phyloP scores from a whole-genome alignment of 192 early-diverging fungal species.

The Podila verticillata region DNA sequence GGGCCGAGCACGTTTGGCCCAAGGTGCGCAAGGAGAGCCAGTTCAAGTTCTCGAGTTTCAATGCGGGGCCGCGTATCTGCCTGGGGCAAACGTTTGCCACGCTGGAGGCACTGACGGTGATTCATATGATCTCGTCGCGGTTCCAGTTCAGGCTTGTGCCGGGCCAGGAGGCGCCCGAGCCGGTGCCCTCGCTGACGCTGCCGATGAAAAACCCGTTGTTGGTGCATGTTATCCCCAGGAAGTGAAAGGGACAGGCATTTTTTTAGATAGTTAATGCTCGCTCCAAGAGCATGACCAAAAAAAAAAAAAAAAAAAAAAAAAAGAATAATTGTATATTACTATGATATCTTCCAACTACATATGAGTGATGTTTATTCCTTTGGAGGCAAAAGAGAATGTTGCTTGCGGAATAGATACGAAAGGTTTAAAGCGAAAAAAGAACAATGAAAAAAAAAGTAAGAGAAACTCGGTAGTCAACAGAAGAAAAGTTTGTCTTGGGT shows the following conservation, averaged over 20 bases:
- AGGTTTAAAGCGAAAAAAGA: too few species aligned
- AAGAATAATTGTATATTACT: too few species aligned
- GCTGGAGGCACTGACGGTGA: slow-evolving; percentile 31
- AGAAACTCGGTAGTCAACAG: too few species aligned
- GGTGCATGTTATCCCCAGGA: slow-evolving; percentile 33
- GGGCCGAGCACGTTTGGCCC: slow-evolving; percentile 9
- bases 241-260: not conserved
- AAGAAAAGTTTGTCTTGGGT: too few species aligned
- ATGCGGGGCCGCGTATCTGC: slow-evolving; percentile 64
- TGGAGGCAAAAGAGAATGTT: too few species aligned
- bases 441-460: too few species aligned
- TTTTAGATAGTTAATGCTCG: too few species aligned
- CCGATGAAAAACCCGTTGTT: slow-evolving; percentile 54
- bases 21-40: slow-evolving; percentile 41
- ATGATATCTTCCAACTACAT: too few species aligned
- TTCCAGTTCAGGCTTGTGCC: slow-evolving; percentile 51
- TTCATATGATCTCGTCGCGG: slow-evolving; percentile 24
- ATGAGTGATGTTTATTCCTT: too few species aligned
- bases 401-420: too few species aligned
- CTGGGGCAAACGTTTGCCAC: slow-evolving; percentile 43
- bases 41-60: slow-evolving; percentile 66
- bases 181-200: slow-evolving; percentile 38
- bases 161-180: slow-evolving; percentile 26
- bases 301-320: too few species aligned
- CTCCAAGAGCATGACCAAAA: too few species aligned